These are phyloP conservation scores for Solanum lycopersicoides DNA, from an alignment of 257 asterid genomes.

Conservation along the genomic window DNA sequence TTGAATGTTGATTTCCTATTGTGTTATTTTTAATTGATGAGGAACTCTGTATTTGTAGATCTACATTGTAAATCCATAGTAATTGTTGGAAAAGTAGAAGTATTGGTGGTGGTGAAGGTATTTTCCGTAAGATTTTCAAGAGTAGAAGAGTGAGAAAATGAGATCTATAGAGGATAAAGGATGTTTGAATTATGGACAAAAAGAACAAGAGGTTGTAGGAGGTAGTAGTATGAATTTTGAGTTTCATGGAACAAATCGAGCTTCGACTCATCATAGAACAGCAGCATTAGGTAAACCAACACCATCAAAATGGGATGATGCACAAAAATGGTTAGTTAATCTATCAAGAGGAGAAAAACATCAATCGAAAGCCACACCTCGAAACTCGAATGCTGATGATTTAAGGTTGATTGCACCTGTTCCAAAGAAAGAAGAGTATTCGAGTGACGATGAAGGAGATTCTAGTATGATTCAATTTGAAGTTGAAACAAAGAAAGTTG, in stretches of 20 bases:
- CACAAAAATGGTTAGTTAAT: slow-evolving; percentile 94
- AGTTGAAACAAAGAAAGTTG: slow-evolving; percentile 65
- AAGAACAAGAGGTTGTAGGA: slow-evolving; percentile 35
- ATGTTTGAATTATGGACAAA: slow-evolving; percentile 38
- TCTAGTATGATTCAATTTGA: slow-evolving; percentile 17
- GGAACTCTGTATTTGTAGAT: neutral
- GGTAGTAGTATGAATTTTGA: slow-evolving; percentile 29
- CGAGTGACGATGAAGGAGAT: slow-evolving; percentile 45
- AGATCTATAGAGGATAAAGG: slow-evolving; percentile 76
- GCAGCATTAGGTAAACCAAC: slow-evolving; percentile 64
- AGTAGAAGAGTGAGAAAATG: slow-evolving; percentile 19
- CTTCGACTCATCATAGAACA: slow-evolving; percentile 42
- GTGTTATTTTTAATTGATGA: neutral
- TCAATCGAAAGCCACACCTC: slow-evolving; percentile 53
- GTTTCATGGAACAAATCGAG: slow-evolving; percentile 45
- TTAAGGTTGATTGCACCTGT: slow-evolving; percentile 59
- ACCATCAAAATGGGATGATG: slow-evolving; percentile 98
- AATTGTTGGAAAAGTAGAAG: neutral
- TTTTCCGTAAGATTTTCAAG: neutral
- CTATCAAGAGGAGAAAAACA: slow-evolving; percentile 59
- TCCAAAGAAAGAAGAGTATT: slow-evolving; percentile 40
- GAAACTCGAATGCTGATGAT: slow-evolving; percentile 90
- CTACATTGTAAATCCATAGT: neutral
- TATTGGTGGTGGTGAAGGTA: neutral
- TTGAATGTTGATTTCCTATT: neutral